Evolutionary conservation across 495 filamentous ascomycete species (phyloP), one percentile per base, ranked within the genome.

Genomic region (Cudoniella acicularis): DNA sequence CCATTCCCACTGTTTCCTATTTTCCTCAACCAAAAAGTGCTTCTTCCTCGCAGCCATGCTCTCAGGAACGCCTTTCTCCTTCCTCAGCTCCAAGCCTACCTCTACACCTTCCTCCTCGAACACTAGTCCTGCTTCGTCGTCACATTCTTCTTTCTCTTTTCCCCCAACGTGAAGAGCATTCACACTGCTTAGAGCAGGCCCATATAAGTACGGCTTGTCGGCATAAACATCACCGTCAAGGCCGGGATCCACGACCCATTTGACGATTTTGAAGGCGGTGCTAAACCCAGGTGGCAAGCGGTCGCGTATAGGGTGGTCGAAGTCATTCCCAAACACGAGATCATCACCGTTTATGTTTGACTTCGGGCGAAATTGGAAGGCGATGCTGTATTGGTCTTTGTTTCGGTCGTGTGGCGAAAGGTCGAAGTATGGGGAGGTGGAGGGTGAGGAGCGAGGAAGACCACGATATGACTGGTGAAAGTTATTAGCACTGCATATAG

Each of bases 241-340:
- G 0, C 89, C 87, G 0, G 93, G 93, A 67, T 98, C 94, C 47
- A 97, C 81, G 61, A 81, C 82, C 85, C 89, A 92, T 69, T 89
- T 89, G 16, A 92, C 89, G 4, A 96, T 82, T 25, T 82, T 86
- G 70, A 96, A 84, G 0, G 90, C 90, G 0, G 87, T 83, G 50
- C 79, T 79, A 69, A 96, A 96, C 3, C 91, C 93, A 0, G 87
- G 88, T 0, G 94, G 94, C 0, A 98, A 76, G n/a, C 85, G 79
- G 63, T 94, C 86, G 41, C 90, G 83, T 57, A 98, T 90, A 0
- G 92, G 89, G 23, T 86, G 81, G 63, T 94, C 90, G 60, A 97
- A 96, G 72, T 96, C 89, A 69, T 97, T 97, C 17, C 93, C 93
- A 57, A 92, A 96, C 30, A 96, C 79, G 1, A 97, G 79, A 54